phyloP scores from a whole-genome alignment of 1,284 basidiomycete genomes.

The Austroboletus rostrupii region DNA sequence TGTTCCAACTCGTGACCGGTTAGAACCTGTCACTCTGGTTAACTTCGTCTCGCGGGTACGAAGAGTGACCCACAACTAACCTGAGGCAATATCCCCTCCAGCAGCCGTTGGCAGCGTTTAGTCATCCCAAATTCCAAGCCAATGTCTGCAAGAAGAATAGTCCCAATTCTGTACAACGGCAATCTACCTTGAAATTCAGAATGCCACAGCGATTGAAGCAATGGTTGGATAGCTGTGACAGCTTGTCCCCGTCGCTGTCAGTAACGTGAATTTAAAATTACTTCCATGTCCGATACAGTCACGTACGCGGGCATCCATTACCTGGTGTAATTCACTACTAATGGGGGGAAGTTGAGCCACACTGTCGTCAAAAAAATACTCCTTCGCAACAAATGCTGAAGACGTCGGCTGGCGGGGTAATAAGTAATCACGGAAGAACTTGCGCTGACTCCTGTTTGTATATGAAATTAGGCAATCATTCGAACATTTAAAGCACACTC shows the following conservation, averaged over 20 bases:
- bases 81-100: constrained; percentile 78
- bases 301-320: constrained; percentile 59
- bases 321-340: constrained; percentile 56
- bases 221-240: constrained; percentile 55
- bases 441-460: constrained; percentile 52
- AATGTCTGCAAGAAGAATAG: constrained; percentile 70
- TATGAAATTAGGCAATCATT: constrained; percentile 9
- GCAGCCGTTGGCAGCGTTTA: constrained; percentile 53
- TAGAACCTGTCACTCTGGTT: constrained; percentile 48
- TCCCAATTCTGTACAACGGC: constrained; percentile 59
- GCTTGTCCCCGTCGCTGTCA: constrained; percentile 53
- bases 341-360: constrained; percentile 44
- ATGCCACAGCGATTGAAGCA: constrained; percentile 71
- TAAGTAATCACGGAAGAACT: constrained; percentile 61
- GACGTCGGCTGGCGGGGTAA: constrained; percentile 52
- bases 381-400: constrained; percentile 44
- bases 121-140: constrained; percentile 74
- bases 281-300: background rate
- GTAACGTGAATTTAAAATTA: constrained; percentile 6
- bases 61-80: constrained; percentile 33
- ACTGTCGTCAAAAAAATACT: constrained; percentile 45
- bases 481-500: constrained; percentile 2
- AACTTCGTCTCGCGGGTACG: background rate
- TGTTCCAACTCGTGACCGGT: constrained; percentile 68
- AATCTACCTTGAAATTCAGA: constrained; percentile 73